These are phyloP conservation scores for Cytospora chrysosperma DNA, from an alignment of 2,329 filamentous ascomycete species.

Conservation along the genomic window DNA sequence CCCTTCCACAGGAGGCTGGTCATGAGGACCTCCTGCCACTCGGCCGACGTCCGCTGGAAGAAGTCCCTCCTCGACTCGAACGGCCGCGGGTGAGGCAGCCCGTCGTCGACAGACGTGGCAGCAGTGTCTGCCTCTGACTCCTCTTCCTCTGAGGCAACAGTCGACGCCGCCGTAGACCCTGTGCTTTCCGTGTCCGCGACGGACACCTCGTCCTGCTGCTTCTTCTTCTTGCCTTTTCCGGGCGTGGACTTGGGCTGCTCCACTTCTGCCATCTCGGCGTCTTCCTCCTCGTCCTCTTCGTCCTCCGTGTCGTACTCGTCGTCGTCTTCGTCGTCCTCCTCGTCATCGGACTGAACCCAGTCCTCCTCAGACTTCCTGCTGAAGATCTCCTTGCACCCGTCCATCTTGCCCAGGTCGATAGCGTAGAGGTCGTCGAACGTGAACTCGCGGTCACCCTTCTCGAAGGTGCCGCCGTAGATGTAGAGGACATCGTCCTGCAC, in stretches of 20 bases:
- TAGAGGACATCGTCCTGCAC: conserved; percentile 92
- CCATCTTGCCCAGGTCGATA: conserved; percentile 89
- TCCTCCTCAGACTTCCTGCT: conserved; percentile 74
- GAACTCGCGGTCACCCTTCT: conserved; percentile 91
- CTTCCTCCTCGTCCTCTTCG: conserved; percentile 50
- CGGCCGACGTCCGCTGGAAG: conserved; percentile 80
- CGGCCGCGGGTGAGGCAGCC: conserved; percentile 73
- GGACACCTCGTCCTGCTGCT: conserved; percentile 40
- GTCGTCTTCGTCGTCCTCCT: conserved; percentile 61
- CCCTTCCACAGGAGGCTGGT: conserved; percentile 69
- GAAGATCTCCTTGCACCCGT: conserved; percentile 91
- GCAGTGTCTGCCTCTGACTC: conserved; percentile 46
- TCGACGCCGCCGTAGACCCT: conserved; percentile 29
- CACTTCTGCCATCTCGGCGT: conserved; percentile 50
- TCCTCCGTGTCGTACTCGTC: conserved; percentile 58
- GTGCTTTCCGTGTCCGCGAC: conserved; percentile 39
- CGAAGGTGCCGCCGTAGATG: conserved; percentile 92
- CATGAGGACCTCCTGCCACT: conserved; percentile 88
- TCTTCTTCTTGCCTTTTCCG: conserved; percentile 57
- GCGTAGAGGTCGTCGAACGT: conserved; percentile 95
- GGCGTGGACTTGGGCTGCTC: conserved; percentile 46
- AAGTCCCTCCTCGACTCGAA: conserved; percentile 93
- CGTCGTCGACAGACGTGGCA: conserved; percentile 64
- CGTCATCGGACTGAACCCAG: conserved; percentile 67
- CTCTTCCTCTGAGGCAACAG: conserved; percentile 40